Conservation (phyloP, 306 rosid species). For the Ormosia emarginata region DNA sequence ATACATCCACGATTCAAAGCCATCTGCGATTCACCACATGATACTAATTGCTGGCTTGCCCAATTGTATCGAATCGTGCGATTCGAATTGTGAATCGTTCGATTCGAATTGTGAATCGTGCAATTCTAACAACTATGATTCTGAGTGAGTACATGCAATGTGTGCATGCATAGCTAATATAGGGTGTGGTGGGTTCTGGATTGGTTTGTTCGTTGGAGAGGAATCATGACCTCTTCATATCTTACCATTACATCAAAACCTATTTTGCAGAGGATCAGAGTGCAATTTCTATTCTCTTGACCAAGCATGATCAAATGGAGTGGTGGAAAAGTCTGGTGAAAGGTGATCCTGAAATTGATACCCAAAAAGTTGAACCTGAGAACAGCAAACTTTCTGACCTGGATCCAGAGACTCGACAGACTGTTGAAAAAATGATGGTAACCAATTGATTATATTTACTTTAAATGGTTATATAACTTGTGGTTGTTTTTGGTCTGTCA, state of each 20-base stretch:
- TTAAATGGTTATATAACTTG: neutral
- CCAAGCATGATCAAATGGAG: slow-evolving; percentile 93
- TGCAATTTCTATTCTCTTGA: slow-evolving; percentile 71
- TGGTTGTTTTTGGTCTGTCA: neutral
- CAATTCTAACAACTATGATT: too few relatives aligned
- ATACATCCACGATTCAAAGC: too few relatives aligned
- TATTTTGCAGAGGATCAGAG: slow-evolving; percentile 83
- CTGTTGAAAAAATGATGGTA: slow-evolving; percentile 99
- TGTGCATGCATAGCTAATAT: neutral
- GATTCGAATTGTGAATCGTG: too few relatives aligned
- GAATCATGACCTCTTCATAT: neutral
- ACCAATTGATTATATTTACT: neutral
- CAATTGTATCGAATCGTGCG: too few relatives aligned
- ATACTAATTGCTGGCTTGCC: too few relatives aligned
- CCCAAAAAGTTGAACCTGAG: slow-evolving; percentile 93
- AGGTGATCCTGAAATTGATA: slow-evolving; percentile 89
- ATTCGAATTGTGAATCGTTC: too few relatives aligned
- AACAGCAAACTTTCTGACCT: slow-evolving; percentile 82
- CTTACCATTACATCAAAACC: neutral
- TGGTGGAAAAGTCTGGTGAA: slow-evolving; percentile 95
- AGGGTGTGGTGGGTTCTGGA: neutral
- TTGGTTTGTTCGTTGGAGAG: neutral
- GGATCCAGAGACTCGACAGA: slow-evolving; percentile 83
- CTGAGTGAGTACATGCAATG: neutral
- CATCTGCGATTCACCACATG: too few relatives aligned